Evolutionary conservation across 2,329 filamentous ascomycete species (phyloP).

Genomic region (Alternaria hordeiaustralica): DNA sequence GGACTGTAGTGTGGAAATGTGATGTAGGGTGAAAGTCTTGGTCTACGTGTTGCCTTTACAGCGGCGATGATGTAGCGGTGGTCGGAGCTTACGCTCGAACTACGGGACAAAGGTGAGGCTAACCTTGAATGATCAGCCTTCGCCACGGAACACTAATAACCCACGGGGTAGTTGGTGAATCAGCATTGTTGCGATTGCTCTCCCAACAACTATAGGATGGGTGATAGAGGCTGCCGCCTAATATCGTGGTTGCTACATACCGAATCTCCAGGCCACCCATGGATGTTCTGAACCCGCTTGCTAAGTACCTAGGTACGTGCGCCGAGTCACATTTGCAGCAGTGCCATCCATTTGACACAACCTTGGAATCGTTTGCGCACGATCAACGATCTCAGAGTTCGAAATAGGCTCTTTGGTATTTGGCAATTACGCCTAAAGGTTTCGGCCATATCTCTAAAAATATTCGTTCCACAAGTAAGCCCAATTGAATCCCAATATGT

Average conservation of each 20-base stretch:
- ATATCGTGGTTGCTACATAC: background rate
- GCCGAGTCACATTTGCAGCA: background rate
- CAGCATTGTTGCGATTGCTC: background rate
- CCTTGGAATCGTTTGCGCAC: background rate
- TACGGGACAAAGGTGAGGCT: slow-evolving; percentile 21
- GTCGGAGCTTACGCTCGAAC: slow-evolving; percentile 16
- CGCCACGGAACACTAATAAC: slow-evolving; percentile 11
- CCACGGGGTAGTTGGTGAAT: background rate
- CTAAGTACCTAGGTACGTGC: background rate
- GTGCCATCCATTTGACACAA: background rate
- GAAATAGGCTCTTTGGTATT: background rate
- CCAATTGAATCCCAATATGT: too few relatives aligned
- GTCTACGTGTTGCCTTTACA: slow-evolving; percentile 19
- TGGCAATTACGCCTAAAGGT: background rate
- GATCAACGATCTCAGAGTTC: background rate
- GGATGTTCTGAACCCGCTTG: background rate
- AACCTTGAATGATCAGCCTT: slow-evolving; percentile 10
- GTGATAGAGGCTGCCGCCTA: too few relatives aligned
- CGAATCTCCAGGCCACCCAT: background rate
- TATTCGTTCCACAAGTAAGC: background rate
- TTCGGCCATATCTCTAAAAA: background rate
- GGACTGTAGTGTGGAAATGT: slow-evolving; percentile 19
- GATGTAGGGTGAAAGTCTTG: background rate
- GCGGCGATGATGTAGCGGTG: slow-evolving; percentile 24
- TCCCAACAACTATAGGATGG: background rate